phyloP scores from a whole-genome alignment of 2,329 filamentous ascomycete species.

The Fusarium sp. region DNA sequence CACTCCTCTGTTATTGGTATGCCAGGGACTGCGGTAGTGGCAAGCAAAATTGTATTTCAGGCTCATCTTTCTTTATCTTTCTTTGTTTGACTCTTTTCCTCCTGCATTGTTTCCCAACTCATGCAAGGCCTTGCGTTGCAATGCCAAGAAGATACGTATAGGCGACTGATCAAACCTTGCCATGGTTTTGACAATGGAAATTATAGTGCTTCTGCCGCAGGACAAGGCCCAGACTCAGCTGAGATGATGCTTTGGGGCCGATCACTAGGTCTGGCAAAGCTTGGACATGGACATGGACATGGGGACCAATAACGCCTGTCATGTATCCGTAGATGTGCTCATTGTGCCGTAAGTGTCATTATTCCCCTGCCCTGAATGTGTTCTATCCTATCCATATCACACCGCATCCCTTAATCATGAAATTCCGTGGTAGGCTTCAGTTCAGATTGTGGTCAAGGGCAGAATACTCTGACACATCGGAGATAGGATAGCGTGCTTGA shows the following conservation, averaged over 20 bases:
- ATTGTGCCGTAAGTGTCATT: background rate
- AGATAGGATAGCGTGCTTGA: background rate
- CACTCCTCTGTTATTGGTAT: background rate
- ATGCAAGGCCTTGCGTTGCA: background rate
- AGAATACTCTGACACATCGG: background rate
- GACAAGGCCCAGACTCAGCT: slow-evolving; percentile 45
- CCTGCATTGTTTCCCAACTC: background rate
- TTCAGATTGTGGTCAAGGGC: background rate
- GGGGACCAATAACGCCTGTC: slow-evolving; percentile 14
- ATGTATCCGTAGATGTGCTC: background rate
- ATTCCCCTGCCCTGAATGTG: background rate
- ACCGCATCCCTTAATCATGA: slow-evolving; percentile 21
- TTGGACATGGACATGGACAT: slow-evolving; percentile 3
- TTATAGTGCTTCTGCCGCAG: slow-evolving; percentile 16
- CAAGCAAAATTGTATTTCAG: background rate
- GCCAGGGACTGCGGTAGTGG: background rate
- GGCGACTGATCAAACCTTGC: background rate
- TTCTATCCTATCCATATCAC: slow-evolving; percentile 22
- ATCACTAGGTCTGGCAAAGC: slow-evolving; percentile 8
- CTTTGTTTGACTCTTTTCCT: background rate
- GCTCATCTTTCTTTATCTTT: background rate
- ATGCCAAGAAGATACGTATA: background rate
- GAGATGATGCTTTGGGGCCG: slow-evolving; percentile 35
- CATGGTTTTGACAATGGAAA: slow-evolving; percentile 5
- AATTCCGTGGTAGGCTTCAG: slow-evolving; percentile 6